These are phyloP conservation scores for Shiraia sp. DNA, from an alignment of 2,329 filamentous ascomycete genomes.

Conservation along the genomic window DNA sequence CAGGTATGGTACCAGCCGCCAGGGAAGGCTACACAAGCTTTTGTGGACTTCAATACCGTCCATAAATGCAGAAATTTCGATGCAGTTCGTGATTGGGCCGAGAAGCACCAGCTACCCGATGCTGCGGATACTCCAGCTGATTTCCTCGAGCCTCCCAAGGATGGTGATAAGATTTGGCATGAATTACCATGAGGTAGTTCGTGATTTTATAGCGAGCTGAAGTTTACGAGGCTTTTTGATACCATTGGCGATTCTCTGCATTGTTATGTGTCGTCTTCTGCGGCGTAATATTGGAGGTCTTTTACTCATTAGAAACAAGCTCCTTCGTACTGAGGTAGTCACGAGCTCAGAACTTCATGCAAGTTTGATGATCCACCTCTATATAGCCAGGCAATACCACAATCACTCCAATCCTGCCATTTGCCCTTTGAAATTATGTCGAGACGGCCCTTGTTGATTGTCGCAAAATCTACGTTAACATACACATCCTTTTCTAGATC, in stretches of 20 bases:
- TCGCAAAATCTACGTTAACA: constrained; percentile 17
- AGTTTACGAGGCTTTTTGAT: no score
- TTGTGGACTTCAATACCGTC: constrained; percentile 65
- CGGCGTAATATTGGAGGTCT: no score
- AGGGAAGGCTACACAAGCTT: constrained; percentile 53
- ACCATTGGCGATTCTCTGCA: no score
- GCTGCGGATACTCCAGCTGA: constrained; percentile 31
- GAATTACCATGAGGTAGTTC: constrained; percentile 15
- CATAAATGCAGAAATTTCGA: constrained; percentile 65
- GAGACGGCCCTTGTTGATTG: constrained; percentile 4
- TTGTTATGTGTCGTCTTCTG: no score
- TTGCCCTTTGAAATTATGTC: constrained; percentile 10
- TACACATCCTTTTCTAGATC: background rate
- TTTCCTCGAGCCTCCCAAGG: constrained; percentile 48
- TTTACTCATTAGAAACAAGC: background rate
- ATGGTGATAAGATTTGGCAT: constrained; percentile 36
- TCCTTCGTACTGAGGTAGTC: no score
- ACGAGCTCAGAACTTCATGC: background rate
- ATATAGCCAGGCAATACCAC: constrained; percentile 12
- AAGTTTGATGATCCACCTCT: constrained; percentile 5
- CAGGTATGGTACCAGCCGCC: constrained; percentile 63
- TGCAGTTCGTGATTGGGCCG: constrained; percentile 58
- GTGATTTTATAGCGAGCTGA: no score
- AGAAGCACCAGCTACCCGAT: constrained; percentile 54
- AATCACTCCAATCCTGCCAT: constrained; percentile 16